phyloP scores from a whole-genome alignment of 108 stramenopile species.

The Licmophora abbreviata region DNA sequence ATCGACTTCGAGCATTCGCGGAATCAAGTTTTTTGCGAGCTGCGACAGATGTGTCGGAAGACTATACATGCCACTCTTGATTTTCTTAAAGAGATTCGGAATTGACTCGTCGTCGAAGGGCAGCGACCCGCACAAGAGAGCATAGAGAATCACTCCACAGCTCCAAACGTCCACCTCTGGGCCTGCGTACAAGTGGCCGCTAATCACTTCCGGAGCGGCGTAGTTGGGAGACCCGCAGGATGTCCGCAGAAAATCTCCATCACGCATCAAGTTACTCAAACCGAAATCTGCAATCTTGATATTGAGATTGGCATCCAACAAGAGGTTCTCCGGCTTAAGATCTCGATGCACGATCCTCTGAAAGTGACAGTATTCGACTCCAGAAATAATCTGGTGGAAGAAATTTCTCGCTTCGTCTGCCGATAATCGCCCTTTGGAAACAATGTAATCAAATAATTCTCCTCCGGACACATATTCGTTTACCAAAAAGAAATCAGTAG shows the following conservation, averaged over 20 bases:
- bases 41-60: constrained; percentile 92
- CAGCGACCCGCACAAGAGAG: constrained; percentile 95
- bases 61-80: constrained; percentile 97
- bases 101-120: constrained; percentile 99
- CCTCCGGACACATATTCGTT: constrained; percentile 99
- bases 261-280: constrained; percentile 94
- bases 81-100: constrained; percentile 98
- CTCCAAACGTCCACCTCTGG: constrained; percentile 99
- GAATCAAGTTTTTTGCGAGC: constrained; percentile 92
- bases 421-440: constrained; percentile 89
- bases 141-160: constrained; percentile 98
- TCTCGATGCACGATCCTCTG: constrained; percentile 98
- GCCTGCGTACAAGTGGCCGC: constrained; percentile 96
- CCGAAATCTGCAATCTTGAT: constrained; percentile 99
- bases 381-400: constrained; percentile 98
- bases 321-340: constrained; percentile 92
- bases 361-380: constrained; percentile 99
- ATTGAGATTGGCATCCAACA: constrained; percentile 88
- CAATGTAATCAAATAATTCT: constrained; percentile 99
- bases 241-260: constrained; percentile 98
- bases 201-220: constrained; percentile 98
- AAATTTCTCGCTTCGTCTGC: constrained; percentile 96
- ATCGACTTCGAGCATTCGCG: constrained; percentile 98
- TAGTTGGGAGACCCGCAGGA: constrained; percentile 98
- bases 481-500: constrained; percentile 98